phyloP scores from a whole-genome alignment of 345 rosid species.

The Acer saccharum region DNA sequence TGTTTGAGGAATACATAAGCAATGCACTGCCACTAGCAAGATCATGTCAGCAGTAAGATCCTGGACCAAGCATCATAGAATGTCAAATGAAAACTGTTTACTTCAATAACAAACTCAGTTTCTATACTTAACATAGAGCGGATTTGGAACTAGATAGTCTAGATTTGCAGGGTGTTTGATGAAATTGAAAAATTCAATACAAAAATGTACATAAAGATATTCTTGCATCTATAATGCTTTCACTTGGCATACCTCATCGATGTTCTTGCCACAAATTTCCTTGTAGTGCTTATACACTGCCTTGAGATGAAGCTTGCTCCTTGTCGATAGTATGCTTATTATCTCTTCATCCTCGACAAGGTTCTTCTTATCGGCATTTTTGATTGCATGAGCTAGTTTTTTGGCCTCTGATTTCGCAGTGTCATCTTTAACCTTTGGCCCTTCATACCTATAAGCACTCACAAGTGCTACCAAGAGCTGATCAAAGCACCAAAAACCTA shows the following conservation, averaged over 20 bases:
- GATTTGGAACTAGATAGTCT: not conserved
- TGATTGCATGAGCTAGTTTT: constrained; percentile 40
- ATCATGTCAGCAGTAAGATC: constrained; percentile 46
- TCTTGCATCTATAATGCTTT: not conserved
- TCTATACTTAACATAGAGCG: not conserved
- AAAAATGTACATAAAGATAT: too few relatives aligned
- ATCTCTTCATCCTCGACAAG: constrained; percentile 61
- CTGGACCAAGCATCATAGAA: constrained; percentile 36
- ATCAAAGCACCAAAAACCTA: not conserved
- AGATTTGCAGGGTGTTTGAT: not conserved
- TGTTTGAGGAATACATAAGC: constrained; percentile 60
- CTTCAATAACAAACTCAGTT: not conserved
- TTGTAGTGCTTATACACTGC: constrained; percentile 51
- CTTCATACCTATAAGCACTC: constrained; percentile 94
- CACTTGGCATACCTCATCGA: constrained; percentile 45
- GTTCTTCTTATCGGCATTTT: constrained; percentile 38
- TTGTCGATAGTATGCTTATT: constrained; percentile 67
- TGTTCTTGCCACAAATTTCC: constrained; percentile 45
- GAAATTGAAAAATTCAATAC: constrained; percentile 5
- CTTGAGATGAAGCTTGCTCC: constrained; percentile 80
- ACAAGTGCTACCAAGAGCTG: constrained; percentile 90
- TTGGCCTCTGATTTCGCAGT: constrained; percentile 67
- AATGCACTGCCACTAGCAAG: constrained; percentile 53
- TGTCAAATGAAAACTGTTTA: not conserved
- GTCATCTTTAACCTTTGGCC: constrained; percentile 57